Evolutionary conservation across 441 rosid species (phyloP).

Genomic region (Brassica hybrid): DNA sequence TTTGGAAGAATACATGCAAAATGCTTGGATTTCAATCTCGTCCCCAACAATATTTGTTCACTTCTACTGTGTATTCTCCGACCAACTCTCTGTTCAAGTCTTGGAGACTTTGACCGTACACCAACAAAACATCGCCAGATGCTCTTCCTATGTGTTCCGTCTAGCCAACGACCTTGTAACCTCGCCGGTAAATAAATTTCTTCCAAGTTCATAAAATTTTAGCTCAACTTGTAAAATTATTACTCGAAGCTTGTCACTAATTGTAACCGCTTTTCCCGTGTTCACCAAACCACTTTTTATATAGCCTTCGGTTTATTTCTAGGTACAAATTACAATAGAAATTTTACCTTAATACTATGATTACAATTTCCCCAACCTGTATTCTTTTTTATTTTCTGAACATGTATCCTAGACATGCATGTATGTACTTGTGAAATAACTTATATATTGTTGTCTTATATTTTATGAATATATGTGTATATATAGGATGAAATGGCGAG

Average conservation of each 20-base stretch:
- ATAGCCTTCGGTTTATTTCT: neutral
- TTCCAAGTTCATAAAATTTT: neutral
- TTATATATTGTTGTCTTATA: neutral
- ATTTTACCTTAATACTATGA: neutral
- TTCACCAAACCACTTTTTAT: neutral
- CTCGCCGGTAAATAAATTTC: conserved; percentile 42
- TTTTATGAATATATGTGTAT: neutral
- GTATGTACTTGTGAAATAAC: neutral
- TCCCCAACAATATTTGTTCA: conserved; percentile 32
- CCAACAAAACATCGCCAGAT: conserved; percentile 23
- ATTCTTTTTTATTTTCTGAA: too few relatives aligned
- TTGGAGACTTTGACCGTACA: conserved; percentile 30
- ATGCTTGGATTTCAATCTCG: conserved; percentile 43
- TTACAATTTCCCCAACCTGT: neutral
- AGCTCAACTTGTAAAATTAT: neutral
- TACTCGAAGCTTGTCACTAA: neutral
- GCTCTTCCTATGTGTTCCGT: conserved; percentile 40
- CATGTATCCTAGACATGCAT: neutral
- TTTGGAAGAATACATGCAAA: conserved; percentile 46
- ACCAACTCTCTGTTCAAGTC: conserved; percentile 10
- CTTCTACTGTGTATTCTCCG: conserved; percentile 31
- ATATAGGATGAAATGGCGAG: conserved; percentile 41
- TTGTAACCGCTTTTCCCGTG: neutral
- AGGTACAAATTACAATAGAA: neutral
- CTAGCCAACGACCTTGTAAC: conserved; percentile 50